A percentile compares a stretch with the other conserved stretches of the same genome.
These are phyloP conservation scores for Pythium diclinum DNA, from an alignment of 352 stramenopile genomes.

Conservation along the genomic window DNA sequence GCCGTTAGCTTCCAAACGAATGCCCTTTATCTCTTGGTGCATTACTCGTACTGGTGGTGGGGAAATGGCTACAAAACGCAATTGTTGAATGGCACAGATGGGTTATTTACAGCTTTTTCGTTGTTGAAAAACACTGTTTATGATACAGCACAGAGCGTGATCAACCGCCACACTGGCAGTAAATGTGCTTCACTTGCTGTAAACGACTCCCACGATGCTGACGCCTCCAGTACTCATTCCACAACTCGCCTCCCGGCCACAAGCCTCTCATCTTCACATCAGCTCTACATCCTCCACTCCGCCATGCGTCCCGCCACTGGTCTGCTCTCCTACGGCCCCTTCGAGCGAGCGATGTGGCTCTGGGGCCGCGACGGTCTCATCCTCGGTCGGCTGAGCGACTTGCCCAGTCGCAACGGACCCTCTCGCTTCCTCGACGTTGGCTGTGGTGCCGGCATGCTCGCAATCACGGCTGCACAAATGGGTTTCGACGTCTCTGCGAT, in stretches of 20 bases:
- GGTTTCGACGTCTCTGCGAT: conserved; percentile 19
- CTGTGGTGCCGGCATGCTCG: conserved; percentile 20
- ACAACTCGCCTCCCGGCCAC: not conserved
- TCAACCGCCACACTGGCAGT: not conserved
- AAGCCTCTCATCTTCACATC: not conserved
- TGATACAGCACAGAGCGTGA: not conserved
- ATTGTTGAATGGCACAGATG: not conserved
- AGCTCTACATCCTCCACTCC: not conserved
- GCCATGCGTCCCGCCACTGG: not conserved
- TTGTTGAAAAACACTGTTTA: not conserved
- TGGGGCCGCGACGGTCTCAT: conserved; percentile 18
- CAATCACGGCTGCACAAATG: conserved; percentile 15
- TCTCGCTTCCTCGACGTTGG: conserved; percentile 22
- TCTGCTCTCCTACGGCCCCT: conserved; percentile 8
- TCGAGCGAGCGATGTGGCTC: conserved; percentile 14
- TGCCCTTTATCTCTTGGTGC: no score
- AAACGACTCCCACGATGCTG: not conserved
- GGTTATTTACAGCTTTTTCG: no score
- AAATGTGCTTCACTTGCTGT: not conserved
- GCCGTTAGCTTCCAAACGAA: not conserved
- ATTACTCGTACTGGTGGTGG: no score
- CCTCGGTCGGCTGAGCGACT: not conserved
- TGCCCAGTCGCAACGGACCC: not conserved
- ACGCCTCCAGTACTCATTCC: not conserved
- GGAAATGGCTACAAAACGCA: no score